Evolutionary conservation across 306 rosid genomes (phyloP), one percentile per base, ranked within the genome.

Genomic region (Rubus idaeus): DNA sequence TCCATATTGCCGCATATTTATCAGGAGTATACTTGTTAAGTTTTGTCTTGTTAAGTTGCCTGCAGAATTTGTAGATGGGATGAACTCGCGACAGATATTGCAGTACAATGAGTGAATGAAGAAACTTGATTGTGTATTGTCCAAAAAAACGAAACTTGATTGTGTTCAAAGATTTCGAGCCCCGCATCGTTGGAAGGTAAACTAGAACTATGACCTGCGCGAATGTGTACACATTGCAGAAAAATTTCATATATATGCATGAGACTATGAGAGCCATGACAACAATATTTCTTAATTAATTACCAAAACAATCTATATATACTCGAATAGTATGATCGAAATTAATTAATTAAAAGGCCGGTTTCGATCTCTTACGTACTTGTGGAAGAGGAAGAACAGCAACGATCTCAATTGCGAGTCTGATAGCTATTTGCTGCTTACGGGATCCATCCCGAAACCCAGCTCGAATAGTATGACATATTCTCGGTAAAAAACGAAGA

Each of bases 331-430:
- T 30, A 30, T 30, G 35, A 30, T 30, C 2, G 2, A 30, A 30
- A 30, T 30, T 30, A 30, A 30, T 30, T 30, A 30, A 30, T 30
- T 30, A 30, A 30, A 30, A 30, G 35, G 35, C 2, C 35, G 35
- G 35, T 30, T 30, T 30, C 35, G 35, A 30, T 30, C 35, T 30
- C 35, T 30, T 30, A 30, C 35, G 35, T 68, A 75, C 79, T 66
- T 69, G 78, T 13, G 77, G 84, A 72, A 81, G 13, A 21, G 86
- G 83, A 47, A 83, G 78, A 75, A 58, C 67, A 2, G 76, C 76
- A 18, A 71, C 70, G 65, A 75, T 21, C 21, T 71, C 74, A 17
- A 75, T 40, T 14, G 67, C 17, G 30, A 75, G 26, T 18, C 63
- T 42, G 7, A 2, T 42, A 8, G 5, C 63, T 20, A 57, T 4